Conservation (phyloP, 2,329 filamentous ascomycete species). For the Xylariaceae sp. region DNA sequence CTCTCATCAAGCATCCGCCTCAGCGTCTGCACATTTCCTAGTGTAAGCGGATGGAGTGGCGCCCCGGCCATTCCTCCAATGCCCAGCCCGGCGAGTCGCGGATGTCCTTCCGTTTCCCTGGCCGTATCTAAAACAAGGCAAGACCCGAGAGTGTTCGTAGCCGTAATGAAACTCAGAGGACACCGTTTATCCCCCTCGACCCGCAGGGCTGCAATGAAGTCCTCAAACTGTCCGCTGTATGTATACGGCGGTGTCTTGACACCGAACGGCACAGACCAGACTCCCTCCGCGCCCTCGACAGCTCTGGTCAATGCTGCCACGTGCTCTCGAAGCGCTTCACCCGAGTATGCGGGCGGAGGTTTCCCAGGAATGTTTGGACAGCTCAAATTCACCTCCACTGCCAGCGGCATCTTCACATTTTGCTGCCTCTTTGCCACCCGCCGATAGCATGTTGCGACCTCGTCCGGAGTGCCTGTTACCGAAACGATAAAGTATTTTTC, state of each 20-base stretch:
- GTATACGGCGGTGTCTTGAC: constrained; percentile 78
- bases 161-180: constrained; percentile 64
- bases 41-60: constrained; percentile 65
- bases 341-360: constrained; percentile 68
- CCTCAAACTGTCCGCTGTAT: constrained; percentile 59
- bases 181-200: constrained; percentile 21
- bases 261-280: constrained; percentile 43
- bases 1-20: constrained; percentile 51
- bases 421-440: constrained; percentile 38
- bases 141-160: constrained; percentile 70
- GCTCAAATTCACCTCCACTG: constrained; percentile 73
- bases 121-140: constrained; percentile 51
- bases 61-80: constrained; percentile 70
- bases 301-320: constrained; percentile 33
- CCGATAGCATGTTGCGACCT: constrained; percentile 54
- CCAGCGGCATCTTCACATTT: constrained; percentile 44
- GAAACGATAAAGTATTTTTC: constrained; percentile 64
- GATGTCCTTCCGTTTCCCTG: constrained; percentile 13
- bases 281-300: constrained; percentile 28
- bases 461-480: constrained; percentile 59
- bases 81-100: constrained; percentile 30
- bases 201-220: constrained; percentile 48
- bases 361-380: constrained; percentile 70
- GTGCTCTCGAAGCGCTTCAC: constrained; percentile 47
- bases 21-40: constrained; percentile 74